These are phyloP conservation scores for Cryptococcus sp. DNA, from an alignment of 1,284 basidiomycete genomes.

Conservation along the genomic window DNA sequence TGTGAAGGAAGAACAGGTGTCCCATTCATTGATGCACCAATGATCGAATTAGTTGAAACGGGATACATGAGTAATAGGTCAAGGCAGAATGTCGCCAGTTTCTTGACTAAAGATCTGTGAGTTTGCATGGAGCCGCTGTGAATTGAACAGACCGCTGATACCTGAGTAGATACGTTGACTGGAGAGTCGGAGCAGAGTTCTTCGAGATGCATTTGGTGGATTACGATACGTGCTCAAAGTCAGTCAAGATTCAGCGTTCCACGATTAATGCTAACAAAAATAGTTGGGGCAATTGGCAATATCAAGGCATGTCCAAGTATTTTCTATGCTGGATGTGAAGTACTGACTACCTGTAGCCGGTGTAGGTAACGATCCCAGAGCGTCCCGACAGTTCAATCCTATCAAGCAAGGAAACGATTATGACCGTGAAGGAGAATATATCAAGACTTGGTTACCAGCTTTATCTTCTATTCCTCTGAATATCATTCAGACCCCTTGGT, in stretches of 20 bases:
- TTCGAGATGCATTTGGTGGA: constrained; percentile 52
- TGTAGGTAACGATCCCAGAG: constrained; percentile 56
- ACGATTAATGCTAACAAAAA: constrained; percentile 14
- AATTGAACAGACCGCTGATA: not conserved
- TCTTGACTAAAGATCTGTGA: constrained; percentile 53
- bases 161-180: constrained; percentile 48
- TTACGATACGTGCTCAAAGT: constrained; percentile 47
- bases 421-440: constrained; percentile 52
- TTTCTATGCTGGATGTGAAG: not conserved
- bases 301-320: constrained; percentile 17
- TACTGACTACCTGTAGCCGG: constrained; percentile 45
- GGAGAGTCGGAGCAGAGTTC: constrained; percentile 56
- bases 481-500: constrained; percentile 38
- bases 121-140: constrained; percentile 8
- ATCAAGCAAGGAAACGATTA: constrained; percentile 57
- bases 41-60: constrained; percentile 52
- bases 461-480: constrained; percentile 42
- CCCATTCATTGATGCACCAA: constrained; percentile 57
- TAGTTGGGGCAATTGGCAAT: constrained; percentile 50
- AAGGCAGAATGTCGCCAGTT: constrained; percentile 57
- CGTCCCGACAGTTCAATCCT: constrained; percentile 55
- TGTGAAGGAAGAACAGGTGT: constrained; percentile 54
- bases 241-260: constrained; percentile 2
- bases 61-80: constrained; percentile 58
- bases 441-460: constrained; percentile 52